Conservation (phyloP, 352 stramenopile genomes). For the Pythium grandisporangium region DNA sequence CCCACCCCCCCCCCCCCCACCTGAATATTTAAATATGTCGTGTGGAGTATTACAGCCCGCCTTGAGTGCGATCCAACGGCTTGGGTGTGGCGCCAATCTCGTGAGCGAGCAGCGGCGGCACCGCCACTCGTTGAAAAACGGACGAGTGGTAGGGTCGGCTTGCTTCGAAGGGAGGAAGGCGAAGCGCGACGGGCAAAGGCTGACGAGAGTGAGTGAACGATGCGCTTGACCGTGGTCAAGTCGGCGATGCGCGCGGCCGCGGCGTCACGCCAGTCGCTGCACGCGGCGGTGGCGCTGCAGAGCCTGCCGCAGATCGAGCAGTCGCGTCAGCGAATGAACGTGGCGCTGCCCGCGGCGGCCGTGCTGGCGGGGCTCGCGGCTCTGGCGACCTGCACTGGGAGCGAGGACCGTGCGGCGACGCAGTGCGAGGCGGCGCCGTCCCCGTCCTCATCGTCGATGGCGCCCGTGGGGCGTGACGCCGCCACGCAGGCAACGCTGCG, state of each 20-base stretch:
- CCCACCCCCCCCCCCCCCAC: neutral
- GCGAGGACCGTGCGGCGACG: constrained; percentile 21
- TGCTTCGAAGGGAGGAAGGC: too few relatives aligned
- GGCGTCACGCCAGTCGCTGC: constrained; percentile 22
- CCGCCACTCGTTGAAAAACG: too few relatives aligned
- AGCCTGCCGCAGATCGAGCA: constrained; percentile 1
- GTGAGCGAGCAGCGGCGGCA: too few relatives aligned
- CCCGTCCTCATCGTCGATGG: constrained; percentile 2
- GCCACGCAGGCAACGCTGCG: constrained; percentile 66
- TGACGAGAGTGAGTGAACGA: too few relatives aligned
- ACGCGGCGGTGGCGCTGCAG: constrained; percentile 9
- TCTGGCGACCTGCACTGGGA: constrained; percentile 9
- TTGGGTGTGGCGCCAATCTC: too few relatives aligned
- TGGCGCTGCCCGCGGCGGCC: constrained; percentile 26
- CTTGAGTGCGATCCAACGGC: too few relatives aligned
- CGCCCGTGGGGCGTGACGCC: constrained; percentile 34
- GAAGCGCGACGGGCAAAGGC: too few relatives aligned
- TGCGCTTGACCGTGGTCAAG: constrained; percentile 11
- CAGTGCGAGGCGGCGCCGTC: constrained; percentile 1
- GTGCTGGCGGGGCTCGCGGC: constrained; percentile 18
- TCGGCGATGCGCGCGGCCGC: constrained; percentile 17
- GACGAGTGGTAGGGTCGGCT: too few relatives aligned
- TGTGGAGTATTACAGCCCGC: too few relatives aligned
- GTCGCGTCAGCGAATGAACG: constrained; percentile 14
- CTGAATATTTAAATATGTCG: too few relatives aligned